A percentile compares a stretch with the other conserved stretches of the same genome.
phyloP scores from a whole-genome alignment of 768 basidiomycete genomes.

The Rhizopogon vinicolor region DNA sequence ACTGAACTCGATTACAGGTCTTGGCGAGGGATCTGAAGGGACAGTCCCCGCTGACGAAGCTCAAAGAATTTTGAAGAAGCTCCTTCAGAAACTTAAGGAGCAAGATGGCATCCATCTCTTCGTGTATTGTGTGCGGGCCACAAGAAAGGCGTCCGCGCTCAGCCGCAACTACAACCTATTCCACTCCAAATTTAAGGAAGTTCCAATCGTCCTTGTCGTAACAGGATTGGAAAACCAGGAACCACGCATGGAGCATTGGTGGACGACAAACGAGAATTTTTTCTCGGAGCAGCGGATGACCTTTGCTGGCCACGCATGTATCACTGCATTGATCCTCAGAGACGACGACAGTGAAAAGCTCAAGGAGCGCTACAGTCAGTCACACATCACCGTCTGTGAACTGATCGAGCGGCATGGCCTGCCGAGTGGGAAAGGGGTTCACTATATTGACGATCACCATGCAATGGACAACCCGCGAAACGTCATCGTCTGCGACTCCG shows the following conservation, averaged over 20 bases:
- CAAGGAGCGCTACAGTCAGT: conserved; percentile 2
- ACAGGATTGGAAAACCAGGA: conserved; percentile 16
- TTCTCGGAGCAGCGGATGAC: background rate
- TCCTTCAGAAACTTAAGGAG: conserved; percentile 5
- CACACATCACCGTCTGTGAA: background rate
- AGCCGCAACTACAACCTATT: conserved; percentile 13
- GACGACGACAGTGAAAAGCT: background rate
- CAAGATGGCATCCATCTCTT: conserved; percentile 13
- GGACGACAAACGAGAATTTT: conserved; percentile 11
- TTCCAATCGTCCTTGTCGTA: conserved; percentile 14
- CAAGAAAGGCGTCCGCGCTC: conserved; percentile 13
- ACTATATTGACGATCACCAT: background rate
- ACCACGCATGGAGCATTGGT: conserved; percentile 19
- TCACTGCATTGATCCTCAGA: conserved; percentile 6
- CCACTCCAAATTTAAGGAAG: conserved; percentile 3
- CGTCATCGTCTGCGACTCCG: conserved; percentile 5
- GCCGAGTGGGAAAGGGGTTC: background rate
- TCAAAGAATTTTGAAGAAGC: conserved; percentile 3
- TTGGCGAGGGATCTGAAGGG: conserved; percentile 3
- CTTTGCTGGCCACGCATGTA: conserved; percentile 9
- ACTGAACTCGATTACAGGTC: conserved; percentile 15
- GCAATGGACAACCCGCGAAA: background rate
- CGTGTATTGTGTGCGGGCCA: conserved; percentile 16
- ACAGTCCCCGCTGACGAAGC: conserved; percentile 3
- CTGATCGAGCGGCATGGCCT: background rate